Evolutionary conservation across 2,329 filamentous ascomycete genomes (phyloP), one percentile per base, ranked within the genome.

Genomic region (Lachnellula occidentalis): DNA sequence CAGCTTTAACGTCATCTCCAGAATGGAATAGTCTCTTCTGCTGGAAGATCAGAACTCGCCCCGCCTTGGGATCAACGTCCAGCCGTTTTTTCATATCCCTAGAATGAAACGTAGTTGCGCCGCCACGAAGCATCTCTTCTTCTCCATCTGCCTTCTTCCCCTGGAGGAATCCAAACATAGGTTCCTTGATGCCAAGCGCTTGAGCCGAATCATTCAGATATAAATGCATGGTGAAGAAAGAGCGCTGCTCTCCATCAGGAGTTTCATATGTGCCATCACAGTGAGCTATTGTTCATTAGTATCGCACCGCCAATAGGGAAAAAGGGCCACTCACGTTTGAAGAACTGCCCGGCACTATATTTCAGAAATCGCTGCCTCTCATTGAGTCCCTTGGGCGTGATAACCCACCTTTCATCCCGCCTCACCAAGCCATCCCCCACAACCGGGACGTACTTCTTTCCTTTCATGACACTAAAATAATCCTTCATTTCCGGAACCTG

Each of bases 291-390:
- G 11, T 3, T 31, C 22, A 50, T 69, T 48, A 67, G 50, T 31
- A 12, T 21, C 8, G 59, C 21, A 31, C 12, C 17, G 31, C 37
- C 37, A 6, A 3, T 12, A 47, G 39, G 8, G 2, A 27, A 47
- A 47, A 24, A 60, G 63, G 37, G 62, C 17, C 41, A 58, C 57
- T 27, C 53, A 60, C 55, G 76, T 57, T 77, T 79, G 64, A 95
- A 94, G 66, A 85, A 92, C 63, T 91, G 83, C 0, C 87, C 88
- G 0, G 76, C 71, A 0, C 77, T 76, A 67, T 94, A 94, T 64
- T 81, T 85, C 49, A 95, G 72, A 63, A 92, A 92, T 27, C 90
- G 75, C 78, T 92, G 78, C 36, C 88, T 73, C 66, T 90, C 81
- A 67, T 94, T 94, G 42, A 89, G 68, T 9, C 84, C 67, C 34